Conservation (phyloP, 2,329 filamentous ascomycete genomes). For the Exophiala dermatitidis region DNA sequence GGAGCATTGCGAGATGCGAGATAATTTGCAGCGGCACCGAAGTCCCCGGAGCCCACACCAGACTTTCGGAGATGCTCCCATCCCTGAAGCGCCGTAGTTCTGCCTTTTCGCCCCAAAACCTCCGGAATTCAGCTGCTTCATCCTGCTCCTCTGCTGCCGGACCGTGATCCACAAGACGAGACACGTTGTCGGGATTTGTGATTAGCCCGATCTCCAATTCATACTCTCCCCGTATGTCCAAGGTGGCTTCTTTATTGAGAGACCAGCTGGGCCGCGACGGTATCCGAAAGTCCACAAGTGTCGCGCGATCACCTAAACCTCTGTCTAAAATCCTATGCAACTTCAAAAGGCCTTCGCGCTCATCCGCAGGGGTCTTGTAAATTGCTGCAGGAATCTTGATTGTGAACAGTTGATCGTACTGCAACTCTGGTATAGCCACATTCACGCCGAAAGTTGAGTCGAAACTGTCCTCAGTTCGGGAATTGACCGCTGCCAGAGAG, state of each 20-base stretch:
- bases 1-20: conserved; percentile 60
- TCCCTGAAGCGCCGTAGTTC: conserved; percentile 93
- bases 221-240: conserved; percentile 26
- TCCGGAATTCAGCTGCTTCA: conserved; percentile 71
- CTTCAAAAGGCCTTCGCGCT: conserved; percentile 34
- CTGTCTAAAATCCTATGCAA: conserved; percentile 59
- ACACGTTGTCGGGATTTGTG: conserved; percentile 64
- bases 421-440: conserved; percentile 44
- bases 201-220: conserved; percentile 59
- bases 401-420: conserved; percentile 49
- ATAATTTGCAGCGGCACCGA: conserved; percentile 75
- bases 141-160: conserved; percentile 79
- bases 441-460: conserved; percentile 71
- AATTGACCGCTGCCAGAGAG: conserved; percentile 67
- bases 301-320: conserved; percentile 68
- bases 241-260: conserved; percentile 32
- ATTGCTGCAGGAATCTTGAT: conserved; percentile 24
- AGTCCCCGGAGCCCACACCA: conserved; percentile 66
- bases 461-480: conserved; percentile 70
- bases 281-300: conserved; percentile 55
- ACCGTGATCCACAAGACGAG: conserved; percentile 76
- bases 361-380: conserved; percentile 6
- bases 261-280: conserved; percentile 39
- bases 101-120: conserved; percentile 91
- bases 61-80: conserved; percentile 83